Conservation (phyloP, 345 rosid species). For the Corymbia maculata region DNA sequence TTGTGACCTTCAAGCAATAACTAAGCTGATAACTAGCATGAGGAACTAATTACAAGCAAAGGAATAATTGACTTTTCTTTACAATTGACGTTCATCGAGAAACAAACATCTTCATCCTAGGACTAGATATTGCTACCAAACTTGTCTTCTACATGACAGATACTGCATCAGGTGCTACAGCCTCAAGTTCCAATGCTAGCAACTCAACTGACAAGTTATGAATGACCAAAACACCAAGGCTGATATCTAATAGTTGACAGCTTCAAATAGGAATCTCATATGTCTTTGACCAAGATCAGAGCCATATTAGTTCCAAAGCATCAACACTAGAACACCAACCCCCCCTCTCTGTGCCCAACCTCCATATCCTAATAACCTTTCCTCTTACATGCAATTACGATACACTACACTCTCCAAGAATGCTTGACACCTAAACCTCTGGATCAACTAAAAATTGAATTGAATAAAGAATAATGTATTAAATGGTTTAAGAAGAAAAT, state of each 20-base stretch:
- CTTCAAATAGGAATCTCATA: background rate
- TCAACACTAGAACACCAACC: background rate
- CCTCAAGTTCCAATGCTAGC: background rate
- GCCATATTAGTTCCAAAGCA: background rate
- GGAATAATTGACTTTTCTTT: background rate
- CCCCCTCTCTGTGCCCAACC: background rate
- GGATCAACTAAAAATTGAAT: background rate
- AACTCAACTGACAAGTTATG: background rate
- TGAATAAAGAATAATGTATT: background rate
- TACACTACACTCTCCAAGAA: background rate
- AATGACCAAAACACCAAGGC: background rate
- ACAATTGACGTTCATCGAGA: background rate
- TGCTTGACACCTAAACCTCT: background rate
- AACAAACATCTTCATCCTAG: background rate
- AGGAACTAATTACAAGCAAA: background rate
- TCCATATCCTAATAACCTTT: background rate
- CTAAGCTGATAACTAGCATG: background rate
- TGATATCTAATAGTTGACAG: background rate
- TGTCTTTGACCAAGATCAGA: background rate
- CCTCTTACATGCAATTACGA: background rate
- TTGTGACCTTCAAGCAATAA: background rate
- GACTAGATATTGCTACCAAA: background rate
- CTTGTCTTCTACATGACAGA: background rate
- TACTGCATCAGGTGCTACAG: background rate
- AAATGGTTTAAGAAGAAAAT: background rate